Evolutionary conservation across 2,329 filamentous ascomycete genomes (phyloP), one percentile per base, ranked within the genome.

Genomic region (Exophiala calicioides): DNA sequence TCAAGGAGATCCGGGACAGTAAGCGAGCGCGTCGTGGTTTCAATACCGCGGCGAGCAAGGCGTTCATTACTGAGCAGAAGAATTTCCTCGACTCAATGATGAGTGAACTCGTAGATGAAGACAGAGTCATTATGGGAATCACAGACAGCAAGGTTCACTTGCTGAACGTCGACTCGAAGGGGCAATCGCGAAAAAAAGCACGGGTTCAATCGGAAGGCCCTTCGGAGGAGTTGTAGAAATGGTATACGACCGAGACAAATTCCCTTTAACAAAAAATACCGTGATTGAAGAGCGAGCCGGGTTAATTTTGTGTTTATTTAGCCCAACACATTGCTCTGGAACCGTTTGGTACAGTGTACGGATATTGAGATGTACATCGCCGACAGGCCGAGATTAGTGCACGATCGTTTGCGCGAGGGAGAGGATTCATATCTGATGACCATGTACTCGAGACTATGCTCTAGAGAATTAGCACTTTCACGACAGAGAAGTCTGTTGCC

Each of bases 91-190:
- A 64, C 31, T 63, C 68, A 20, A 71, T 70, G 68, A 60, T 69
- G 37, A 60, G 57, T 13, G 65, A 70, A 44, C 65, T 71, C 13
- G 62, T 71, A n/a, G 62, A 67, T 3, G 67, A 71, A 19, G 63
- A 67, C 9, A 59, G 64, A 40, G 68, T 72, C 32, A 59, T 58
- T 10, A 64, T 61, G 34, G 69, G 69, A 1, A 58, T 63, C 26
- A 56, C 62, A 35, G 66, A 65, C 37, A 18, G 19, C 12, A 61
- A 68, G 33, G 63, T 59, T 33, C 65, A 69, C 44, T 44, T 69
- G 33, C 34, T 67, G 21, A 68, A 65, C 5, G 62, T 65, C n/a
- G 64, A 68, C 26, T 61, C 67, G 34, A 64, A 62, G 46, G 41
- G 56, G 27, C 57, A 59, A 10, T 59, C 51, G 10, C 61, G 55